Percentiles rank a stretch among this genome's conserved stretches.
phyloP scores from a whole-genome alignment of 352 stramenopile genomes.

The Pythium pyrilobum region DNA sequence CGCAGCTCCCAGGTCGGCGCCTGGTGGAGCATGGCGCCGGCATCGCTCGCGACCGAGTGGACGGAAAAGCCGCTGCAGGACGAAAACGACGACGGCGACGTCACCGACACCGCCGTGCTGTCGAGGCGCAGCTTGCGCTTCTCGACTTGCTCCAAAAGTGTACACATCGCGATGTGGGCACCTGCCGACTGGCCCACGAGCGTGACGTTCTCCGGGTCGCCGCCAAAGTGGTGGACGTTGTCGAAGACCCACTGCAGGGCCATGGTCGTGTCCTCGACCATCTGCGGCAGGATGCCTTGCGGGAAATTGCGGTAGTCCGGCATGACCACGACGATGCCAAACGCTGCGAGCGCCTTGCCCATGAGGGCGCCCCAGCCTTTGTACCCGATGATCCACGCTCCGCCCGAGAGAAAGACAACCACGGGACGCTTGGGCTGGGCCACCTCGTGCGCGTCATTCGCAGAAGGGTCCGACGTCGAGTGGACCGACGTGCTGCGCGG shows the following conservation, averaged over 20 bases:
- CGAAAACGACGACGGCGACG: slow-evolving; percentile 19
- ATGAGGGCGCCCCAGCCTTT: slow-evolving; percentile 90
- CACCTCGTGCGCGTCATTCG: background rate
- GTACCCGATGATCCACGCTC: slow-evolving; percentile 92
- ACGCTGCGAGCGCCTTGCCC: slow-evolving; percentile 61
- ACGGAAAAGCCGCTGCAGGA: slow-evolving; percentile 27
- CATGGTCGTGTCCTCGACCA: slow-evolving; percentile 84
- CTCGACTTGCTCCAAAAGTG: slow-evolving; percentile 72
- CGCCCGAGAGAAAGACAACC: slow-evolving; percentile 87
- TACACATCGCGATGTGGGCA: slow-evolving; percentile 78
- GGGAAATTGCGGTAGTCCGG: slow-evolving; percentile 93
- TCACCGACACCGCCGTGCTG: slow-evolving; percentile 1
- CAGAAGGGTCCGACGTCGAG: background rate
- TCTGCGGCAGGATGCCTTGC: slow-evolving; percentile 78
- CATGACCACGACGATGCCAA: slow-evolving; percentile 84
- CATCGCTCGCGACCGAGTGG: slow-evolving; percentile 24
- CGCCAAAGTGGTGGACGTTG: slow-evolving; percentile 81
- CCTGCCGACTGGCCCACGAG: slow-evolving; percentile 88
- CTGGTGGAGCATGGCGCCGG: slow-evolving; percentile 26
- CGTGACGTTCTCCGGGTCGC: slow-evolving; percentile 78
- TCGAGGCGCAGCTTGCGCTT: slow-evolving; percentile 15
- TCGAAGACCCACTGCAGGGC: slow-evolving; percentile 87
- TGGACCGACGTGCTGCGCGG: slow-evolving; percentile 7
- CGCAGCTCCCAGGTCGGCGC: slow-evolving; percentile 53
- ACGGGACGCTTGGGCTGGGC: slow-evolving; percentile 40